Conservation (phyloP, 2,329 filamentous ascomycete species). For the Ceratocystis smalleyi region DNA sequence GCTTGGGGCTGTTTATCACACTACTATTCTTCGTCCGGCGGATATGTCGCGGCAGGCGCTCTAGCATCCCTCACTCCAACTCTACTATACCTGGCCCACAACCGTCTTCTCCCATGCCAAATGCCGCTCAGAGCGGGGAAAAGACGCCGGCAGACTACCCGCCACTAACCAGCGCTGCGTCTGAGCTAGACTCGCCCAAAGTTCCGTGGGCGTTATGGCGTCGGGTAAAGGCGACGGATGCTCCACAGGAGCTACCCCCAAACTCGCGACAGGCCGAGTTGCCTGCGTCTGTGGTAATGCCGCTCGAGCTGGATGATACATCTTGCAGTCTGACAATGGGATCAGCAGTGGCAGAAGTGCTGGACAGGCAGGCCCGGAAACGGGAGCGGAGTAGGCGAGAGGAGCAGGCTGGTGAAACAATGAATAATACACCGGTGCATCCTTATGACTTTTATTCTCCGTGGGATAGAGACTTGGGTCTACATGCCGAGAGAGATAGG, state of each 20-base stretch:
- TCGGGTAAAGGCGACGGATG: not conserved
- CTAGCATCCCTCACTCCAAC: too few relatives aligned
- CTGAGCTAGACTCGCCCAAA: not conserved
- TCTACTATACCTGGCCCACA: not conserved
- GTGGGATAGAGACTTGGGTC: slow-evolving; percentile 1
- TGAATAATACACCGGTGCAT: not conserved
- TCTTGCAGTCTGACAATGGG: too few relatives aligned
- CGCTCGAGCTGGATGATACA: slow-evolving; percentile 7
- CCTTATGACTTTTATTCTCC: slow-evolving; percentile 15
- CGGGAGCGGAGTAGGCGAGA: not conserved
- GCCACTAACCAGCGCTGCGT: not conserved
- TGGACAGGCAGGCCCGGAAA: not conserved
- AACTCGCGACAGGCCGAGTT: slow-evolving; percentile 3
- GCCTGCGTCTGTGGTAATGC: not conserved
- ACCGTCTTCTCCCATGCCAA: not conserved
- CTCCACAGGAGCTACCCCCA: slow-evolving; percentile 3
- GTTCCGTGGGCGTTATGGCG: slow-evolving; percentile 7
- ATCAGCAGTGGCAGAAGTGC: not conserved
- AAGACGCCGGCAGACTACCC: not conserved
- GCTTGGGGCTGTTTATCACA: not conserved
- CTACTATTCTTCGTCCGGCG: not conserved
- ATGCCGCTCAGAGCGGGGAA: not conserved
- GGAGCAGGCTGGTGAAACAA: not conserved
- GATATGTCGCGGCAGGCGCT: not conserved
- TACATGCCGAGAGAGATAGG: not conserved